These are phyloP conservation scores for Aureobasidium sp. DNA, from an alignment of 2,329 filamentous ascomycete species.

Conservation along the genomic window DNA sequence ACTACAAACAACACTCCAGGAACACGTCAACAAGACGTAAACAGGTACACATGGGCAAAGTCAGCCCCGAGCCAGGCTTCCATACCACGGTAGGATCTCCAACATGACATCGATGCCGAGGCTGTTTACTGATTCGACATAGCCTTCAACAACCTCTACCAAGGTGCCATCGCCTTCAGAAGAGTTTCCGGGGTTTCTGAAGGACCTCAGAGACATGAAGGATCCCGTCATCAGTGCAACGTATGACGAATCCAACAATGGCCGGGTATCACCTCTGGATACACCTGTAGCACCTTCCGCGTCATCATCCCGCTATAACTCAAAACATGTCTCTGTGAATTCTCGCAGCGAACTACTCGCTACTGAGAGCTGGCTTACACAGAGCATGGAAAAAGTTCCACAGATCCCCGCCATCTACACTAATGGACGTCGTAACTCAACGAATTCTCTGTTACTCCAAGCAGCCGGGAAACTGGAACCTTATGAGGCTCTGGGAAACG, in stretches of 20 bases:
- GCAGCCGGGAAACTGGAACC: constrained; percentile 8
- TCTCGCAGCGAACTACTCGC: constrained; percentile 22
- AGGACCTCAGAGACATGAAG: constrained; percentile 6
- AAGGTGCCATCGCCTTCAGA: constrained; percentile 1
- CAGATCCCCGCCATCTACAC: constrained; percentile 21
- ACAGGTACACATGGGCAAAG: not conserved
- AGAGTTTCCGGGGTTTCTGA: not conserved
- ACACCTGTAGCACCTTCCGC: constrained; percentile 9
- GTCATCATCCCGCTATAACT: constrained; percentile 21
- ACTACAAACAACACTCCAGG: not conserved
- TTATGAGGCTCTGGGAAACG: constrained; percentile 16
- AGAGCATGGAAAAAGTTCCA: constrained; percentile 16
- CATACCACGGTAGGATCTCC: not conserved
- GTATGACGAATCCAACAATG: not conserved
- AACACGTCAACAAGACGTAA: not conserved
- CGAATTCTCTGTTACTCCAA: constrained; percentile 18
- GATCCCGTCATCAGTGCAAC: constrained; percentile 9
- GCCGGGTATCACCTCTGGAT: constrained; percentile 6
- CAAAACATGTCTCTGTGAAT: constrained; percentile 25
- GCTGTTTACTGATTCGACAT: not conserved
- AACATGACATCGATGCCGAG: not conserved
- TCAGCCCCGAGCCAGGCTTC: not conserved
- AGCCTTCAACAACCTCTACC: constrained; percentile 5
- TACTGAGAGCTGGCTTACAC: constrained; percentile 16
- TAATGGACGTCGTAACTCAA: constrained; percentile 16